phyloP scores from a whole-genome alignment of 352 stramenopile species.

The Phytophthora citricola region DNA sequence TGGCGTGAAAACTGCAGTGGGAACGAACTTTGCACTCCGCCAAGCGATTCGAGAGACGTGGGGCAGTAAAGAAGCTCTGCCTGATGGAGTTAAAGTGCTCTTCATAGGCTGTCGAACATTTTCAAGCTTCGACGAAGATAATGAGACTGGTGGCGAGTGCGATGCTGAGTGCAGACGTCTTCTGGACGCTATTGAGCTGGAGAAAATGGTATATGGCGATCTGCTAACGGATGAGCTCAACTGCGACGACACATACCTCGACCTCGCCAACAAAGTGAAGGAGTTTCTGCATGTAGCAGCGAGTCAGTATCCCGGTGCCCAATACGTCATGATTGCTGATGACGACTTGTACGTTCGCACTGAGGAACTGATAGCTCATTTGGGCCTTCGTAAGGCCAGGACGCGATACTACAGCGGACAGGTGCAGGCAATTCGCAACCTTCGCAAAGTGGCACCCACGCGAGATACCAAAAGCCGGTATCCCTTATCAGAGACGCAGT shows the following conservation, averaged over 20 bases:
- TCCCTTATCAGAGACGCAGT: slow-evolving; percentile 36
- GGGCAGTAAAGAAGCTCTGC: slow-evolving; percentile 24
- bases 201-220: slow-evolving; percentile 43
- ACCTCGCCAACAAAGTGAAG: slow-evolving; percentile 56
- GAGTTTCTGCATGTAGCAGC: slow-evolving; percentile 50
- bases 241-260: slow-evolving; percentile 52
- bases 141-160: background rate
- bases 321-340: slow-evolving; percentile 59
- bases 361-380: slow-evolving; percentile 12
- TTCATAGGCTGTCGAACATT: slow-evolving; percentile 49
- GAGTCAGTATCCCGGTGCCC: background rate
- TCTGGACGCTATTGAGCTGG: slow-evolving; percentile 23
- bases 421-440: slow-evolving; percentile 17
- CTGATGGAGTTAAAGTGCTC: slow-evolving; percentile 30
- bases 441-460: slow-evolving; percentile 16
- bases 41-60: slow-evolving; percentile 57
- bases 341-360: slow-evolving; percentile 59
- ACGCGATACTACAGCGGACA: slow-evolving; percentile 23
- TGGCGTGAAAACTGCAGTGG: slow-evolving; percentile 54
- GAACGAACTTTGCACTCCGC: slow-evolving; percentile 37
- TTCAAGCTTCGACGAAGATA: background rate
- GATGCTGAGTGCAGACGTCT: slow-evolving; percentile 6
- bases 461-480: slow-evolving; percentile 33
- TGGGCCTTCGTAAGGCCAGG: background rate
- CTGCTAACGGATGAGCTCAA: slow-evolving; percentile 53